These are phyloP conservation scores for Raddia distichophylla DNA, from an alignment of 176 grass and related monocot genomes.

Conservation along the genomic window DNA sequence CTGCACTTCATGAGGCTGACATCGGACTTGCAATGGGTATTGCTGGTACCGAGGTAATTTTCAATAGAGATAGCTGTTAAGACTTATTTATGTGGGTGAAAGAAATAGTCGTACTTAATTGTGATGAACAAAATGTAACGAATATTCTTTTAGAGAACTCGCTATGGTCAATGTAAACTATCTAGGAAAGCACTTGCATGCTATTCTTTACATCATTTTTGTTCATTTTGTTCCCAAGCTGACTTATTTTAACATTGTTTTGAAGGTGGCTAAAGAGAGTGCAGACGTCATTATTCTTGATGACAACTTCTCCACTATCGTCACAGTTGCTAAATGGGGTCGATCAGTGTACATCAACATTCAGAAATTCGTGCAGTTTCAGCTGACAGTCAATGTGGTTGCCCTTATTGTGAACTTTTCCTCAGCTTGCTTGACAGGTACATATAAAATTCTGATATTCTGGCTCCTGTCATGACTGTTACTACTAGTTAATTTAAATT, in stretches of 20 bases:
- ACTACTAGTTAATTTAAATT: not conserved
- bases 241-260: conserved; percentile 26
- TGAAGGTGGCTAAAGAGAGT: conserved; percentile 94
- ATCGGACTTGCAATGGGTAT: conserved; percentile 97
- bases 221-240: conserved; percentile 6
- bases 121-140: not conserved
- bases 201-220: too few species aligned
- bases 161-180: not conserved
- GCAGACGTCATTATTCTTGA: conserved; percentile 98
- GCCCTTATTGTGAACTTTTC: conserved; percentile 94
- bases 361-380: conserved; percentile 98
- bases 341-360: conserved; percentile 98
- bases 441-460: conserved; percentile 2
- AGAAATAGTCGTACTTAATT: not conserved
- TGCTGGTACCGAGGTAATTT: conserved; percentile 90
- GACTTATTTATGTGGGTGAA: not conserved
- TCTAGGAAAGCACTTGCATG: not conserved
- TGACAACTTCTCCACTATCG: conserved; percentile 97
- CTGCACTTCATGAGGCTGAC: conserved; percentile 93
- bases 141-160: conserved; percentile 2
- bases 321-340: conserved; percentile 96
- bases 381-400: conserved; percentile 96
- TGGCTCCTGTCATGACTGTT: not conserved
- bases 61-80: not conserved
- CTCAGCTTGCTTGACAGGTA: conserved; percentile 94